Conservation (phyloP, 129 eudicot genomes). For the Daucus carota region DH1_v3.0 NC_030385.2:31483501-31484000, state of each 20-base stretch:
- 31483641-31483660: too few species aligned
- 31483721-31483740: slow-evolving; percentile 34
- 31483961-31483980: slow-evolving; percentile 8
- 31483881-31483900: slow-evolving; percentile 34
- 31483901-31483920: background rate
- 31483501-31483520: too few species aligned
- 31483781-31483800: slow-evolving; percentile 13
- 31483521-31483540: too few species aligned
- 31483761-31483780: slow-evolving; percentile 51
- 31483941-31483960: slow-evolving; percentile 53
- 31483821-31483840: slow-evolving; percentile 31
- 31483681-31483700: slow-evolving; percentile 16
- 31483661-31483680: too few species aligned
- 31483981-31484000: background rate
- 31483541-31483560: too few species aligned
- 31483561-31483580: background rate
- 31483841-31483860: slow-evolving; percentile 49
- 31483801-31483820: slow-evolving; percentile 38
- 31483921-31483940: slow-evolving; percentile 18
- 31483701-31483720: slow-evolving; percentile 21
- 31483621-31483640: too few species aligned
- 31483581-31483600: slow-evolving; percentile 33
- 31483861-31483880: slow-evolving; percentile 57
- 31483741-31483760: slow-evolving; percentile 45
- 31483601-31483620: slow-evolving; percentile 28